Percentiles rank a stretch among this genome's conserved stretches.
Conservation (phyloP, 176 grass and related monocot species). For the Oryza rufipogon region DNA sequence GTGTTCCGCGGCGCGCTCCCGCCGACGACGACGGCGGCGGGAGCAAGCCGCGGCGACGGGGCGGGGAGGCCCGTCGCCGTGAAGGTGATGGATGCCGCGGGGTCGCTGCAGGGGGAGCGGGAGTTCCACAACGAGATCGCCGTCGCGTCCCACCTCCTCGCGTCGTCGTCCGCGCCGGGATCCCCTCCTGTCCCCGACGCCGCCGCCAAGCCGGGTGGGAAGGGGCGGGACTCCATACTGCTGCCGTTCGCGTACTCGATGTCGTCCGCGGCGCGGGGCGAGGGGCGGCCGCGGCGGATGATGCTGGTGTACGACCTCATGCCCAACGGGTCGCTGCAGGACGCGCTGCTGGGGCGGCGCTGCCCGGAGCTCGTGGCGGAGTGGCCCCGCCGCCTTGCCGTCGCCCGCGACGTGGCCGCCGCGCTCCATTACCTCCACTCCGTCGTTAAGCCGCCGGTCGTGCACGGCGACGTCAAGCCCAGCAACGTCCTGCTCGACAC, state of each 20-base stretch:
- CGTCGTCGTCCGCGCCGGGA: neutral
- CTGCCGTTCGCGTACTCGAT: constrained; percentile 62
- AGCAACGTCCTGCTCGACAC: constrained; percentile 87
- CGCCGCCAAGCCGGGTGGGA: neutral
- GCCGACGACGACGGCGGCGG: neutral
- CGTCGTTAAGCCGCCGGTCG: constrained; percentile 59
- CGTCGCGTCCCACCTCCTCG: constrained; percentile 53
- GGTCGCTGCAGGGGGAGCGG: constrained; percentile 88
- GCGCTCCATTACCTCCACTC: constrained; percentile 75
- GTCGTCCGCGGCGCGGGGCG: constrained; percentile 32
- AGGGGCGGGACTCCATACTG: constrained; percentile 30
- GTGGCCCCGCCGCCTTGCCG: constrained; percentile 61
- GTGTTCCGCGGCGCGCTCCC: constrained; percentile 64
- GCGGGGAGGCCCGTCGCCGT: constrained; percentile 55
- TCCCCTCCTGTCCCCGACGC: neutral
- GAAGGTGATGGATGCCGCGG: constrained; percentile 73
- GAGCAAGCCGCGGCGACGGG: neutral
- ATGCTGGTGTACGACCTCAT: constrained; percentile 86
- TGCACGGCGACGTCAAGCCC: constrained; percentile 83
- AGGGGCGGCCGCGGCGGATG: constrained; percentile 45
- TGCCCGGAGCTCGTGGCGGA: constrained; percentile 49
- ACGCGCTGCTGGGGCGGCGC: constrained; percentile 74
- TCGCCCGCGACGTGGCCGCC: constrained; percentile 63
- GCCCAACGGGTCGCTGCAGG: constrained; percentile 76
- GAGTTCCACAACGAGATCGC: constrained; percentile 89